A percentile compares a stretch with the other conserved stretches of the same genome.
These are phyloP conservation scores for Cystobasidiaceae sp. DNA, from an alignment of 1,284 basidiomycete genomes.

Conservation along the genomic window DNA sequence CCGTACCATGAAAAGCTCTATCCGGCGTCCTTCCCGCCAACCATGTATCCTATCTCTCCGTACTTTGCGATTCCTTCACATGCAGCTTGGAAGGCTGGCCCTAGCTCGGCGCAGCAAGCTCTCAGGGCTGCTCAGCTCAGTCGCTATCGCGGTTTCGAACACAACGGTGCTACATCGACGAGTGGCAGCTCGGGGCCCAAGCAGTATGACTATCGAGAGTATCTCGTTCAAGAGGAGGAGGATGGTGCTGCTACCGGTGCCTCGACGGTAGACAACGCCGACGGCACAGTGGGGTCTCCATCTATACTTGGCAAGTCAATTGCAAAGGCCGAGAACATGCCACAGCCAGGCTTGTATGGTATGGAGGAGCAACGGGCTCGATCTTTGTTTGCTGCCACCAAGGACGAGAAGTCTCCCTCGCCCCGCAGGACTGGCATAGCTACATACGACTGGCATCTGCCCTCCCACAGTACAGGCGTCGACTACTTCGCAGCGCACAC, in stretches of 20 bases:
- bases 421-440: neutral
- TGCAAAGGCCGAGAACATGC: too few species aligned
- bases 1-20: neutral
- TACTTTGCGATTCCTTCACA: constrained; percentile 1
- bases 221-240: constrained; percentile 5
- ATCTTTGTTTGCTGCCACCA: too few species aligned
- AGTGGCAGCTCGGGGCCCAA: too few species aligned
- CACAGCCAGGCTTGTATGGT: too few species aligned
- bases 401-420: too few species aligned
- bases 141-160: too few species aligned
- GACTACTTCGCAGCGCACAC: constrained; percentile 1
- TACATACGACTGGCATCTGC: constrained; percentile 5
- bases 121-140: too few species aligned
- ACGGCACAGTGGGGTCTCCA: neutral
- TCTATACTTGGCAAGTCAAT: too few species aligned
- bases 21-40: neutral
- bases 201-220: constrained; percentile 11
- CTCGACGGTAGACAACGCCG: neutral
- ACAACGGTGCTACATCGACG: too few species aligned
- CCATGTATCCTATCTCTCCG: constrained; percentile 6
- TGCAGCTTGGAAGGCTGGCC: constrained; percentile 2
- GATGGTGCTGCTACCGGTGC: neutral
- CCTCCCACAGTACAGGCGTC: neutral
- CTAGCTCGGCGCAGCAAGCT: neutral
- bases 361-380: too few species aligned